These are phyloP conservation scores for Tetraselmis striata DNA, from an alignment of 139 green algal genomes.

Conservation along the genomic window DNA sequence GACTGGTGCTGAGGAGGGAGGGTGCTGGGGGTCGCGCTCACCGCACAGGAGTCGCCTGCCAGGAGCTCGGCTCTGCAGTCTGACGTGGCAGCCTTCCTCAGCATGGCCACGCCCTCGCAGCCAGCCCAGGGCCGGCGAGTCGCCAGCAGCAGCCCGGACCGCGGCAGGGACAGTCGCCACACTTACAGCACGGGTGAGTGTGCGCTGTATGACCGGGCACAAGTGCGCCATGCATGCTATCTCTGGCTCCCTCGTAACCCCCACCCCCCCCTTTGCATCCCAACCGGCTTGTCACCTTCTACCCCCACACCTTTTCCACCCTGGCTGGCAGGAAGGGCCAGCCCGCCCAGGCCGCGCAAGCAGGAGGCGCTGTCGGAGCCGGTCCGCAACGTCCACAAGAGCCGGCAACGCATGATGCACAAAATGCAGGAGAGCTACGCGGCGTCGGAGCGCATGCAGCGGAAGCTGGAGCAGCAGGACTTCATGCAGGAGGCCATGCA, in stretches of 20 bases:
- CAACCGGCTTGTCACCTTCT: too few relatives aligned
- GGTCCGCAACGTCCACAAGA: not conserved
- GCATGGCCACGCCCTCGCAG: not conserved
- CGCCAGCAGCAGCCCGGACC: not conserved
- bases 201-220: too few relatives aligned
- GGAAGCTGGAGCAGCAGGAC: not conserved
- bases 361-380: not conserved
- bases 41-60: too few relatives aligned
- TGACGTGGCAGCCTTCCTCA: not conserved
- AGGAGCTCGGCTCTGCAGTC: too few relatives aligned
- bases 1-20: too few relatives aligned
- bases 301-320: too few relatives aligned
- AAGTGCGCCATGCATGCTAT: too few relatives aligned
- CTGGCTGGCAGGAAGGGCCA: not conserved
- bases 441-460: not conserved
- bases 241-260: too few relatives aligned
- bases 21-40: too few relatives aligned
- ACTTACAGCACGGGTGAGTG: not conserved
- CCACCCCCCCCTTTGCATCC: too few relatives aligned
- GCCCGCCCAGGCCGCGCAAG: not conserved
- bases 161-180: not conserved
- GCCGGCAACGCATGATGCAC: not conserved
- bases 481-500: not conserved
- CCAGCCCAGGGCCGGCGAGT: not conserved
- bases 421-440: not conserved